These are phyloP conservation scores for Boletus mariae DNA, from an alignment of 1,284 basidiomycete species.

Conservation along the genomic window DNA sequence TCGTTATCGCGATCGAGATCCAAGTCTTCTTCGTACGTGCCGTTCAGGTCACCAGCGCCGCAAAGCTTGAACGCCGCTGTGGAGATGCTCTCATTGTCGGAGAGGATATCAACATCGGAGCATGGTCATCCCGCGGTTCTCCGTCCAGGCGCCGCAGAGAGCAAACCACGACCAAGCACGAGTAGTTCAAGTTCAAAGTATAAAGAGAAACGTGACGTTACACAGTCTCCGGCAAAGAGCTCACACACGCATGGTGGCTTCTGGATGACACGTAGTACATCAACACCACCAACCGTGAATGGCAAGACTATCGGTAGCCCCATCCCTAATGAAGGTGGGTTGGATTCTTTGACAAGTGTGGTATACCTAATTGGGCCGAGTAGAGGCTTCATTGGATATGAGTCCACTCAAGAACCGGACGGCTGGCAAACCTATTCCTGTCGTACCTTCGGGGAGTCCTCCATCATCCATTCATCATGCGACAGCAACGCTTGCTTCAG, in stretches of 20 bases:
- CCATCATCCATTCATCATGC: constrained; percentile 19
- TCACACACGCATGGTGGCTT: constrained; percentile 35
- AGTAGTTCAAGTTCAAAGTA: constrained; percentile 29
- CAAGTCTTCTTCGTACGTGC: constrained; percentile 50
- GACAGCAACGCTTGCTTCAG: constrained; percentile 53
- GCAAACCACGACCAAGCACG: constrained; percentile 32
- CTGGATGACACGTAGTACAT: constrained; percentile 34
- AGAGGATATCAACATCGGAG: constrained; percentile 36
- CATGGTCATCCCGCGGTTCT: constrained; percentile 25
- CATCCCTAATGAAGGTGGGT: constrained; percentile 57
- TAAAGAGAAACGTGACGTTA: constrained; percentile 32
- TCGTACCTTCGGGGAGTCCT: constrained; percentile 40
- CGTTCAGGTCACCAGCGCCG: constrained; percentile 44
- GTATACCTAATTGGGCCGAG: constrained; percentile 3
- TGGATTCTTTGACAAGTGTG: constrained; percentile 17
- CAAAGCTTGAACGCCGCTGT: constrained; percentile 58
- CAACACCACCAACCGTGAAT: constrained; percentile 43
- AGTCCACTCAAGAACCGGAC: constrained; percentile 66
- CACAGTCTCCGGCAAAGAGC: constrained; percentile 41
- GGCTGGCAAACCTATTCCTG: constrained; percentile 64
- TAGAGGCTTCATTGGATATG: constrained; percentile 70
- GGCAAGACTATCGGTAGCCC: constrained; percentile 66
- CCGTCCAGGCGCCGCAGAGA: constrained; percentile 19
- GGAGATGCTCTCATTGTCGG: constrained; percentile 51
- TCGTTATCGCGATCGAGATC: constrained; percentile 32